A percentile compares a stretch with the other conserved stretches of the same genome.
phyloP scores from a whole-genome alignment of 345 rosid genomes.

The Mallotus nudiflorus region DNA sequence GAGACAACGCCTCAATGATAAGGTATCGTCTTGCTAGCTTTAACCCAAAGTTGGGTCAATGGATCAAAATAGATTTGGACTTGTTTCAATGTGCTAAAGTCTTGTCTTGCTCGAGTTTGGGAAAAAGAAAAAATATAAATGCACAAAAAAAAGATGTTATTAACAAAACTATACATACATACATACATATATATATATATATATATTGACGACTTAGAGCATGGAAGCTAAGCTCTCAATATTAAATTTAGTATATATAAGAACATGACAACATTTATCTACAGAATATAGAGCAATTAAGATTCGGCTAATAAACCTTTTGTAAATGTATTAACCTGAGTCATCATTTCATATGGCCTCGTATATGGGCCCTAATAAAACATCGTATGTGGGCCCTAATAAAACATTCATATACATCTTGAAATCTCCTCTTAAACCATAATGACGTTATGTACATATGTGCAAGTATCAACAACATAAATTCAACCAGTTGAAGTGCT shows the following conservation, averaged over 20 bases:
- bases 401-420: slow-evolving; percentile 14
- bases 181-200: too few species aligned
- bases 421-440: slow-evolving; percentile 23
- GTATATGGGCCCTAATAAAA: slow-evolving; percentile 14
- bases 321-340: background rate
- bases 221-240: slow-evolving; percentile 9
- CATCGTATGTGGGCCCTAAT: slow-evolving; percentile 12
- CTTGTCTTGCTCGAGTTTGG: too few species aligned
- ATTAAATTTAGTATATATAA: background rate
- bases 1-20: too few species aligned
- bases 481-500: slow-evolving; percentile 15
- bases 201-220: background rate
- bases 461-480: slow-evolving; percentile 20
- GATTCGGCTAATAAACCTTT: background rate
- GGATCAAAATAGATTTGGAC: too few species aligned
- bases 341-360: slow-evolving; percentile 11
- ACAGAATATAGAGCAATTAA: background rate
- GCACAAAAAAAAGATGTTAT: too few species aligned
- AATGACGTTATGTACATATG: slow-evolving; percentile 26
- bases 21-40: too few species aligned
- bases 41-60: too few species aligned
- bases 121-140: too few species aligned
- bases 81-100: too few species aligned
- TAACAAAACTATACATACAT: too few species aligned
- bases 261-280: background rate